These are phyloP conservation scores for Acer saccharum DNA, from an alignment of 345 rosid species.

Conservation along the genomic window DNA sequence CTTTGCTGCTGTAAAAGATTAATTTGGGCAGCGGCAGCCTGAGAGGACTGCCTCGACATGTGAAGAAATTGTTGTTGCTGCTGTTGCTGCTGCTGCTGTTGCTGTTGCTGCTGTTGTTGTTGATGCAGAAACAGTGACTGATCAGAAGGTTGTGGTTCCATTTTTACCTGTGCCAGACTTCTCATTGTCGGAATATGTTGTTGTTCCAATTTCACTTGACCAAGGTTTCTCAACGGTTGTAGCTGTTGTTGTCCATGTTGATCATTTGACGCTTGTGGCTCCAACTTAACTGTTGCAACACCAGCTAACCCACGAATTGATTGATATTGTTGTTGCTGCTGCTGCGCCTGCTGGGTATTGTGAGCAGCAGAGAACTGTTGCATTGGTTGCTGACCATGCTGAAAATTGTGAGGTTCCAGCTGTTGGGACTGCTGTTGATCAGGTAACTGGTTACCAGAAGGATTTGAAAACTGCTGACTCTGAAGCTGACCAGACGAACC, in stretches of 20 bases:
- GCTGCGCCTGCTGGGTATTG: slow-evolving; percentile 51
- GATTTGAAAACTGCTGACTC: slow-evolving; percentile 71
- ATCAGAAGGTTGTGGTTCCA: slow-evolving; percentile 83
- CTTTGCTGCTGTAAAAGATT: slow-evolving; percentile 81
- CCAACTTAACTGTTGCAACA: slow-evolving; percentile 80
- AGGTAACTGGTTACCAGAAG: slow-evolving; percentile 60
- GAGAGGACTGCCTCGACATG: slow-evolving; percentile 86
- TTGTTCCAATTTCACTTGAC: slow-evolving; percentile 73
- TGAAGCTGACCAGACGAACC: slow-evolving; percentile 73
- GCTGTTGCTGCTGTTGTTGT: slow-evolving; percentile 74
- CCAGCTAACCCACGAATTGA: slow-evolving; percentile 62
- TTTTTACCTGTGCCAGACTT: slow-evolving; percentile 64
- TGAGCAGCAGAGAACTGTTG: slow-evolving; percentile 62
- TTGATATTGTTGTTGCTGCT: slow-evolving; percentile 77
- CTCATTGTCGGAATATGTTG: slow-evolving; percentile 70
- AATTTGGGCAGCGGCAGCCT: slow-evolving; percentile 65
- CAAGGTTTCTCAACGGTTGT: slow-evolving; percentile 61
- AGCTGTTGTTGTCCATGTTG: slow-evolving; percentile 61
- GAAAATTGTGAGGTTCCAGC: slow-evolving; percentile 67
- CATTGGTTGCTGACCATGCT: slow-evolving; percentile 71
- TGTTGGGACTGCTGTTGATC: slow-evolving; percentile 79
- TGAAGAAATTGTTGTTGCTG: slow-evolving; percentile 53
- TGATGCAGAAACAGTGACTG: slow-evolving; percentile 78
- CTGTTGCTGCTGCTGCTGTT: slow-evolving; percentile 68
- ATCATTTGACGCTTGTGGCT: slow-evolving; percentile 72